phyloP scores from a whole-genome alignment of 805 yeast genomes.

The Suhomyces sp. region DNA sequence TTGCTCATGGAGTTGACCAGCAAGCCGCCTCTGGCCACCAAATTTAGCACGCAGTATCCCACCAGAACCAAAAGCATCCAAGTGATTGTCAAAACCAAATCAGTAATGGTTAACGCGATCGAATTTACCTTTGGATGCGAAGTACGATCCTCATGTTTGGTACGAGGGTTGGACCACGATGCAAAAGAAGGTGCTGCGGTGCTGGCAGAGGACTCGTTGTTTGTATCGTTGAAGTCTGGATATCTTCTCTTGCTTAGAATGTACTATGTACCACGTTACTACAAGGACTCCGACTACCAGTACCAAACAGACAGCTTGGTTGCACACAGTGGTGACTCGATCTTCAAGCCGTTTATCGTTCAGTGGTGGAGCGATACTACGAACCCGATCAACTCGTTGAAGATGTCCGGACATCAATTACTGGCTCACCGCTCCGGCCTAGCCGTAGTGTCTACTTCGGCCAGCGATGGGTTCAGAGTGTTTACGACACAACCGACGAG shows the following conservation, averaged over 20 bases:
- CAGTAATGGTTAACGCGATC: constrained; percentile 28
- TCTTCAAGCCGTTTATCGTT: constrained; percentile 43
- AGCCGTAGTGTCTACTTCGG: constrained; percentile 38
- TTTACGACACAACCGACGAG: constrained; percentile 34
- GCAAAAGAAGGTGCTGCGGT: not conserved
- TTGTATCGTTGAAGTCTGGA: constrained; percentile 41
- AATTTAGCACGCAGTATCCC: not conserved
- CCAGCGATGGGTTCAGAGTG: constrained; percentile 35
- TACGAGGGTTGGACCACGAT: constrained; percentile 20
- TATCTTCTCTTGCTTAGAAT: constrained; percentile 38
- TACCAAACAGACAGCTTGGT: constrained; percentile 9
- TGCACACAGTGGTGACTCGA: constrained; percentile 13
- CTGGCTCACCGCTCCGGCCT: constrained; percentile 37
- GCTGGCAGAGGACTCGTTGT: constrained; percentile 35
- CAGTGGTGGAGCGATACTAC: constrained; percentile 46
- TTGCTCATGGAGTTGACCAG: constrained; percentile 5
- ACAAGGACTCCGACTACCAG: constrained; percentile 22
- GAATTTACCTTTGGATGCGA: constrained; percentile 30
- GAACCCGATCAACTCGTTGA: constrained; percentile 13
- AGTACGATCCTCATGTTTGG: constrained; percentile 30
- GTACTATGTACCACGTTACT: constrained; percentile 32
- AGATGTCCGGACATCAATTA: constrained; percentile 27
- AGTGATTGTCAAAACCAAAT: constrained; percentile 31
- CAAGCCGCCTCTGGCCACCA: not conserved
- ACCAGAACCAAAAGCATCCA: constrained; percentile 4